Conservation (phyloP, 352 stramenopile species). For the Pythium sp. region DNA sequence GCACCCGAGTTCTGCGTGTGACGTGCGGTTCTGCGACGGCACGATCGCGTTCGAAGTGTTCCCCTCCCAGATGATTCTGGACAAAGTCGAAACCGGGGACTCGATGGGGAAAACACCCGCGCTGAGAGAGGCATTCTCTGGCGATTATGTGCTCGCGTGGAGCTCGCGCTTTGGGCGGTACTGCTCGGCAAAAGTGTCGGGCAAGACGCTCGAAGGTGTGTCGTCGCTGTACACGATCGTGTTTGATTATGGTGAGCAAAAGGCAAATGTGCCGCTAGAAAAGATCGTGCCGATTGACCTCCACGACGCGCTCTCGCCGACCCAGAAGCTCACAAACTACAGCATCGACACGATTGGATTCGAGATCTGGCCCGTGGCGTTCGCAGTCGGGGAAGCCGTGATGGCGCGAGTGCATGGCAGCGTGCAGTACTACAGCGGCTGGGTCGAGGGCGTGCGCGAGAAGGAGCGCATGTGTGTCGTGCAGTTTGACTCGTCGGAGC, state of each 20-base stretch:
- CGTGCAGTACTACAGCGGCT: constrained; percentile 55
- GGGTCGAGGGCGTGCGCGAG: constrained; percentile 52
- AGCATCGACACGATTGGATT: constrained; percentile 77
- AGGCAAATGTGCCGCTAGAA: constrained; percentile 42
- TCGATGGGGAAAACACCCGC: constrained; percentile 15
- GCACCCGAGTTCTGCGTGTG: constrained; percentile 55
- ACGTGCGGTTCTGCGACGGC: constrained; percentile 72
- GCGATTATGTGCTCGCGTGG: constrained; percentile 68
- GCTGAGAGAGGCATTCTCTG: constrained; percentile 26
- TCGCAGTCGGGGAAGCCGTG: constrained; percentile 54
- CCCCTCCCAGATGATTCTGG: constrained; percentile 76
- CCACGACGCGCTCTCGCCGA: constrained; percentile 45
- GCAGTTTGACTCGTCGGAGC: constrained; percentile 69
- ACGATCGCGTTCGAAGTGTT: constrained; percentile 78
- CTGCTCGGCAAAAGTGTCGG: constrained; percentile 51
- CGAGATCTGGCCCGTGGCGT: constrained; percentile 52
- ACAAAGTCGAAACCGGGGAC: constrained; percentile 23
- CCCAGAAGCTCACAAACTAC: constrained; percentile 72
- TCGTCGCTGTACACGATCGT: constrained; percentile 47
- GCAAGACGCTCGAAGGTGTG: constrained; percentile 25
- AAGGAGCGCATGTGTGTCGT: constrained; percentile 60
- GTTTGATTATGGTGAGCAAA: constrained; percentile 73
- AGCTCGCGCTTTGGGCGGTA: constrained; percentile 71
- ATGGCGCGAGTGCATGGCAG: constrained; percentile 58
- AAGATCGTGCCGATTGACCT: constrained; percentile 58